Evolutionary conservation across 345 rosid species (phyloP).

Genomic region (Hypericum androsaemum): DNA sequence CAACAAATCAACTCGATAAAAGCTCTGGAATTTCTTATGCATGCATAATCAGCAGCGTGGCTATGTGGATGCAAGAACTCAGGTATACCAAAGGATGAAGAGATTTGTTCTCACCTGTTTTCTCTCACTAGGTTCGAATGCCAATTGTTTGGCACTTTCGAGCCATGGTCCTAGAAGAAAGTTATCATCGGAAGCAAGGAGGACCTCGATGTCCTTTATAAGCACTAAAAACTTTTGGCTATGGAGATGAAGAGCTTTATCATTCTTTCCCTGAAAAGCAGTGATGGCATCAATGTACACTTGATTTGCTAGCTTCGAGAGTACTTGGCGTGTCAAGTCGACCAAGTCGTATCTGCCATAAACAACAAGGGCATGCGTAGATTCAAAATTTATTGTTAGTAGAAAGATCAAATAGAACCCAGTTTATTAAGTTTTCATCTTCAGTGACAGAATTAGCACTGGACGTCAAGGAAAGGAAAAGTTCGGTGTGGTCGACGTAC

Average conservation of each 20-base stretch:
- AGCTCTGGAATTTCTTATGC: too few species aligned
- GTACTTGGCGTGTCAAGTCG: conserved; percentile 80
- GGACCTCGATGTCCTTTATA: conserved; percentile 57
- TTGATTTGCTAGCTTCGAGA: conserved; percentile 80
- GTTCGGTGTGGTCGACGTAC: too few species aligned
- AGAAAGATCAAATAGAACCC: too few species aligned
- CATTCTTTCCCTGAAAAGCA: conserved; percentile 49
- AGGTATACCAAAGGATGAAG: background rate
- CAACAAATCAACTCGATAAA: too few species aligned
- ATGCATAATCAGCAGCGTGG: too few species aligned
- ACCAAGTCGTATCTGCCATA: conserved; percentile 79
- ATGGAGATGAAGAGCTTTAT: conserved; percentile 27
- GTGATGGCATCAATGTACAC: conserved; percentile 57
- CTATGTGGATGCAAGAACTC: too few species aligned
- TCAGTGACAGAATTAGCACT: background rate
- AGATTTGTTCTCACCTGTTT: conserved; percentile 42
- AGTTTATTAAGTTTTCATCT: too few species aligned
- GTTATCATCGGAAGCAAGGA: conserved; percentile 76
- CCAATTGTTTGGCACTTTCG: conserved; percentile 66
- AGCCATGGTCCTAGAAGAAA: conserved; percentile 91
- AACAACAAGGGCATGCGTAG: conserved; percentile 4
- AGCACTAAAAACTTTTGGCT: conserved; percentile 53
- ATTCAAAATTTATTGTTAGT: too few species aligned
- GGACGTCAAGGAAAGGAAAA: too few species aligned
- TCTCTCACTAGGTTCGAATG: conserved; percentile 45